Evolutionary conservation across 2,329 filamentous ascomycete genomes (phyloP).

Genomic region (Huntiella omanensis): DNA sequence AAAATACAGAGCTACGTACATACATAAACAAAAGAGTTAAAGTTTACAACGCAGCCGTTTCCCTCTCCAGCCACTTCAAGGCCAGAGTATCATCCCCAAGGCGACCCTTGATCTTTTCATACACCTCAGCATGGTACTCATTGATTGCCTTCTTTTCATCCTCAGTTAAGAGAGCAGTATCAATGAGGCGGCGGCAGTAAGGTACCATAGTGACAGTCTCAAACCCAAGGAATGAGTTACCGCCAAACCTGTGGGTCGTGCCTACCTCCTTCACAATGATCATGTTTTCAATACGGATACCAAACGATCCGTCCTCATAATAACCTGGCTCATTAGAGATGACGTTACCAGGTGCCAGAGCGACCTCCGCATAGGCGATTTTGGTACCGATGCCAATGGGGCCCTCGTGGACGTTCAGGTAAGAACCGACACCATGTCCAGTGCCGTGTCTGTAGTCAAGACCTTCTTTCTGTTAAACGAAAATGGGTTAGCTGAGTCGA

Average conservation of each 20-base stretch:
- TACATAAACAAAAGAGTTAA: background rate
- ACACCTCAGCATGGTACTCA: slow-evolving; percentile 62
- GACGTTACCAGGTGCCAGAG: slow-evolving; percentile 80
- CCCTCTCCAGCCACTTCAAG: slow-evolving; percentile 64
- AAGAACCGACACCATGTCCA: slow-evolving; percentile 88
- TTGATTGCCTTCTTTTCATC: slow-evolving; percentile 77
- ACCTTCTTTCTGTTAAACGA: slow-evolving; percentile 38
- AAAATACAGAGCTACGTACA: background rate
- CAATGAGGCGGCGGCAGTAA: slow-evolving; percentile 76
- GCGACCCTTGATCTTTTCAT: slow-evolving; percentile 59
- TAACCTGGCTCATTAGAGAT: slow-evolving; percentile 93
- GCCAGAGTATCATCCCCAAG: slow-evolving; percentile 58
- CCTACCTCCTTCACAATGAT: slow-evolving; percentile 78
- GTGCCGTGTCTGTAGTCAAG: slow-evolving; percentile 94
- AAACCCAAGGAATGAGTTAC: slow-evolving; percentile 86
- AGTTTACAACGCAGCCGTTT: slow-evolving; percentile 31
- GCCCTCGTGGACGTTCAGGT: slow-evolving; percentile 90
- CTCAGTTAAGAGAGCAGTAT: slow-evolving; percentile 49
- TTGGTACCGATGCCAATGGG: slow-evolving; percentile 91
- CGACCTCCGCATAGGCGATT: slow-evolving; percentile 77
- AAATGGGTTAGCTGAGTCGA: background rate
- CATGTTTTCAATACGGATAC: slow-evolving; percentile 92
- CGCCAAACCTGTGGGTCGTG: slow-evolving; percentile 74
- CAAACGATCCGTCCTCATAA: slow-evolving; percentile 89
- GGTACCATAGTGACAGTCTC: slow-evolving; percentile 97